A percentile compares a stretch with the other conserved stretches of the same genome.
Evolutionary conservation across 2,329 filamentous ascomycete genomes (phyloP).

Genomic region (Waltergamsia citrina): DNA sequence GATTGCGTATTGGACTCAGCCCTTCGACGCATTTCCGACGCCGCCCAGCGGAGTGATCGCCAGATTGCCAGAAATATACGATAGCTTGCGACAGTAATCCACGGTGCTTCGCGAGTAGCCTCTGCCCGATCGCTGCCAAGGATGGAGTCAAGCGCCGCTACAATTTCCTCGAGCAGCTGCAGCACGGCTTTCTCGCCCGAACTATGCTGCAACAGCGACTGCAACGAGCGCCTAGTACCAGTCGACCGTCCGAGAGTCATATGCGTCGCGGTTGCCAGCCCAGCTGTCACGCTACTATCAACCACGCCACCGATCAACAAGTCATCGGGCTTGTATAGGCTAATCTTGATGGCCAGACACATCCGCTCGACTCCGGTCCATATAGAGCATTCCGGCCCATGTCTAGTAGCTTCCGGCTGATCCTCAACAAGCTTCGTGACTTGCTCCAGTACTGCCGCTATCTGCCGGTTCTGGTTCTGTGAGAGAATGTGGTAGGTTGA

Average conservation of each 20-base stretch:
- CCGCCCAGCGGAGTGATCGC: constrained; percentile 16
- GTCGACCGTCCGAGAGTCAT: constrained; percentile 15
- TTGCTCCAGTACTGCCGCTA: constrained; percentile 13
- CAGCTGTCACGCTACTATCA: constrained; percentile 18
- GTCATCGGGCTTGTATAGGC: constrained; percentile 20
- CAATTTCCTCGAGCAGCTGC: constrained; percentile 16
- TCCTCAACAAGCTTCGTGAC: constrained; percentile 10
- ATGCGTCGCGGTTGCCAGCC: constrained; percentile 19
- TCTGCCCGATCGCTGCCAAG: constrained; percentile 5
- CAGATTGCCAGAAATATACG: constrained; percentile 18
- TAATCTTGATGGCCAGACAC: constrained; percentile 14
- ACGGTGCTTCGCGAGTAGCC: constrained; percentile 15
- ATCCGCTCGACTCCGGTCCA: constrained; percentile 17
- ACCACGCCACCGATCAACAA: constrained; percentile 22
- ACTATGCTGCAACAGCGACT: constrained; percentile 11
- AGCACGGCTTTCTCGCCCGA: constrained; percentile 16
- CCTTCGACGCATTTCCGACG: constrained; percentile 11
- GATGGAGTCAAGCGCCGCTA: constrained; percentile 9
- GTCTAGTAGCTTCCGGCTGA: background rate
- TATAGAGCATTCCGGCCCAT: constrained; percentile 10
- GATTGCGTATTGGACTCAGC: too few relatives aligned
- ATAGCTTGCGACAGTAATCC: constrained; percentile 17
- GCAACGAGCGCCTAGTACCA: constrained; percentile 14
- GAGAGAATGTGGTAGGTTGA: constrained; percentile 21
- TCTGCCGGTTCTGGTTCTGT: constrained; percentile 17